Percentiles rank a stretch among this genome's conserved stretches.
phyloP scores from a whole-genome alignment of 305 asterid species.

The Fraxinus greggii region DNA sequence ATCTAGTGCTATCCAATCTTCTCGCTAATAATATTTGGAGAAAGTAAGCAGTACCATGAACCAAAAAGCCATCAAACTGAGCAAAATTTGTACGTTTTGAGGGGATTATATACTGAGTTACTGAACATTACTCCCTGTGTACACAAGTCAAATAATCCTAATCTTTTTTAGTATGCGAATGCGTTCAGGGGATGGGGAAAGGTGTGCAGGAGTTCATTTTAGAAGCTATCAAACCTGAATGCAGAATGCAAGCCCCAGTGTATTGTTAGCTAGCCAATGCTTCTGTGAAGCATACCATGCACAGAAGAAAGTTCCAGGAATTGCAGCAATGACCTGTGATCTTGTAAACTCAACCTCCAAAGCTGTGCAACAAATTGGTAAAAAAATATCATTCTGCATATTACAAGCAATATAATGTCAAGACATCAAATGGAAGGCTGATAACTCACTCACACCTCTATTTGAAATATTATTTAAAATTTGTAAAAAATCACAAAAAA shows the following conservation, averaged over 20 bases:
- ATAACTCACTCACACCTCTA: background rate
- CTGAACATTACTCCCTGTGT: background rate
- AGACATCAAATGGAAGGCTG: constrained; percentile 17
- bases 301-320: constrained; percentile 90
- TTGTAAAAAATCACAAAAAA: background rate
- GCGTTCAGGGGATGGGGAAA: background rate
- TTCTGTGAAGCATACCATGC: constrained; percentile 89
- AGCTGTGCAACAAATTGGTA: constrained; percentile 53
- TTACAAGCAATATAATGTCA: constrained; percentile 22
- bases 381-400: constrained; percentile 31
- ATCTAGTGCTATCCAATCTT: background rate
- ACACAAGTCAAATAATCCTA: background rate
- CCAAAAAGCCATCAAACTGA: background rate
- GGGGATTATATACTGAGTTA: background rate
- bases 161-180: background rate
- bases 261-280: constrained; percentile 96
- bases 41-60: background rate
- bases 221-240: constrained; percentile 58
- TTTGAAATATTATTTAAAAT: background rate
- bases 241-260: constrained; percentile 88
- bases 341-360: constrained; percentile 86
- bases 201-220: background rate
- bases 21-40: background rate
- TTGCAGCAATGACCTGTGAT: constrained; percentile 75
- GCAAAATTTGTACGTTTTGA: background rate